Base-by-base conservation (phyloP, 306 rosid genomes). In the Lathyrus sativus region DNA sequence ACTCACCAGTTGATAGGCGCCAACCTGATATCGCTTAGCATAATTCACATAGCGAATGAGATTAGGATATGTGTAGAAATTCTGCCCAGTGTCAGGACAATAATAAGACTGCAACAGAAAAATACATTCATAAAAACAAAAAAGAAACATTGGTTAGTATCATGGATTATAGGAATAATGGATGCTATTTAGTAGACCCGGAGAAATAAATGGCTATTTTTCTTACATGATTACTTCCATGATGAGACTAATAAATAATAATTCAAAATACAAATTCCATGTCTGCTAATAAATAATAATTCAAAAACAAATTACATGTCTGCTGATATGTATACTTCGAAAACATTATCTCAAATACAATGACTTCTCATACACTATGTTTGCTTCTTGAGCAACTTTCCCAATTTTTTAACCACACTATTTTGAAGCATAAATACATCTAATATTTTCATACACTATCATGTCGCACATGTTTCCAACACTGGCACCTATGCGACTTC, bases 1-100 rank as follows among this genome's bases (percentile, higher is more conserved):
- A 70, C 80, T 76, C 67, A 76, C 80, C 65, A 2, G 67, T 19
- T 9, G 0, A 9, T 76, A 76, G 28, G 48, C 5, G 37, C 76
- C 66, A 54, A 70, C 0, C 33, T 8, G 6, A 0, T 7, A 8
- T 0, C 0, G 3, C 75, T 19, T 53, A 24, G 76, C 80, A 62
- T 61, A 70, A 0, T 24, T 1, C 28, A 76, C 72, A 63, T 70
- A 70, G 18, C 62, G 72, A 10, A 64, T 63, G 38, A 76, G 62
- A 2, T n/a, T 31, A 43, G 19, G 45, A 70, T 76, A 70, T 4
- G 43, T 10, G 8, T 1, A 11, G 26, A 42, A 76, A 2, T 62
- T 53, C 26, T 76, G 80, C 24, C 51, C 43, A 22, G 72, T 69
- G n/a, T 3, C 71, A n/a, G 56, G 59, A 70, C 71, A 76, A 43